Evolutionary conservation across 1,284 basidiomycete species (phyloP).

Genomic region (Cystobasidium pallidum): DNA sequence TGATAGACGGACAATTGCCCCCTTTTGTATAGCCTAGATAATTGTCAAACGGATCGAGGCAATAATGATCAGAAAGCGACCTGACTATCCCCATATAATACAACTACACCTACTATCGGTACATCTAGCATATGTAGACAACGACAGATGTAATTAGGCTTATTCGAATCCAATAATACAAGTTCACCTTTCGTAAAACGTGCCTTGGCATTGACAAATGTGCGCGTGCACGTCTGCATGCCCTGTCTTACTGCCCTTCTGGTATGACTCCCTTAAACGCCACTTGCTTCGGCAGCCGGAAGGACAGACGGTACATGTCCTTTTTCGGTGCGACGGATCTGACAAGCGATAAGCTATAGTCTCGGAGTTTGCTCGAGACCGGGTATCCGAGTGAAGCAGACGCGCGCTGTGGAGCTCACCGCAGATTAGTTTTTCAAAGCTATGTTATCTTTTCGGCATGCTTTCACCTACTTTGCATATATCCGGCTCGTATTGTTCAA

Average conservation of each 20-base stretch:
- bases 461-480: slow-evolving; percentile 74
- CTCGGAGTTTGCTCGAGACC: slow-evolving; percentile 62
- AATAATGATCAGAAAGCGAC: not conserved
- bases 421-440: too few relatives aligned
- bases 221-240: not conserved
- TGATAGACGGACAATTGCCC: slow-evolving; percentile 3
- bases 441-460: too few relatives aligned
- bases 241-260: not conserved
- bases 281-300: slow-evolving; percentile 70
- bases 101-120: not conserved
- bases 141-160: slow-evolving; percentile 13
- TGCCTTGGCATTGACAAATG: not conserved
- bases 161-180: not conserved
- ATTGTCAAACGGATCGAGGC: too few relatives aligned
- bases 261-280: slow-evolving; percentile 52
- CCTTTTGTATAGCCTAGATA: not conserved
- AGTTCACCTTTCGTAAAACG: not conserved
- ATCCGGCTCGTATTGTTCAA: slow-evolving; percentile 74
- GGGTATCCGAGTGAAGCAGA: slow-evolving; percentile 67
- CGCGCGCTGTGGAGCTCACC: slow-evolving; percentile 66
- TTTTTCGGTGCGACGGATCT: slow-evolving; percentile 94
- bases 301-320: slow-evolving; percentile 97
- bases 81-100: not conserved
- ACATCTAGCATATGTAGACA: slow-evolving; percentile 26
- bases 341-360: slow-evolving; percentile 70